Evolutionary conservation across 306 rosid species (phyloP).

Genomic region (Astragalus glycyphyllos): DNA sequence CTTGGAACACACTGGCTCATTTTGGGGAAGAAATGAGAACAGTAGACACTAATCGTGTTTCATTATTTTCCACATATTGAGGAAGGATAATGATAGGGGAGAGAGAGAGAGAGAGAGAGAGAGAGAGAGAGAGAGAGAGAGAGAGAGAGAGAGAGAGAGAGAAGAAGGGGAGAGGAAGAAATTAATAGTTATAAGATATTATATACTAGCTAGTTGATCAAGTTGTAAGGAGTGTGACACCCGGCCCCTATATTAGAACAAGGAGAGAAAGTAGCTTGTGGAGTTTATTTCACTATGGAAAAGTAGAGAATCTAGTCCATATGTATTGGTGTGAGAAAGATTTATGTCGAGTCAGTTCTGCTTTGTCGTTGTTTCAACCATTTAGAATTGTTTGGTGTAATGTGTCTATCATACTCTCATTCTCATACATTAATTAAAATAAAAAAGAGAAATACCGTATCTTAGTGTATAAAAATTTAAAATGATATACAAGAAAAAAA

Average conservation of each 20-base stretch:
- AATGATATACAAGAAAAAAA: too few relatives aligned
- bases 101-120: background rate
- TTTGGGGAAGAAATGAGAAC: slow-evolving; percentile 15
- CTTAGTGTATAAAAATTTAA: background rate
- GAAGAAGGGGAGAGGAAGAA: background rate
- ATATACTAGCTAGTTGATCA: slow-evolving; percentile 6
- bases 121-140: background rate
- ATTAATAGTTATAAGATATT: background rate
- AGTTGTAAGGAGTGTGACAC: slow-evolving; percentile 15
- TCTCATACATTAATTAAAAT: background rate
- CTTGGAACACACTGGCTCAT: slow-evolving; percentile 95
- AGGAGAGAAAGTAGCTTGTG: slow-evolving; percentile 41
- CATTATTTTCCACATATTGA: slow-evolving; percentile 1
- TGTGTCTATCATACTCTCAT: background rate
- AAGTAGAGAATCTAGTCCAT: slow-evolving; percentile 54
- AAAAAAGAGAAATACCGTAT: background rate
- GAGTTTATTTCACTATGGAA: slow-evolving; percentile 37
- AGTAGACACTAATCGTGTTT: background rate
- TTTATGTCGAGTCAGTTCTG: slow-evolving; percentile 34
- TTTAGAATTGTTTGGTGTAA: slow-evolving; percentile 7
- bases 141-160: background rate
- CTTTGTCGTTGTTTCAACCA: slow-evolving; percentile 37
- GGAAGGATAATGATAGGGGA: background rate
- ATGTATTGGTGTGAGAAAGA: slow-evolving; percentile 33
- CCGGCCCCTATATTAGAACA: slow-evolving; percentile 5